Evolutionary conservation across 768 basidiomycete genomes (phyloP).

Genomic region (Tephrocybe sp.): DNA sequence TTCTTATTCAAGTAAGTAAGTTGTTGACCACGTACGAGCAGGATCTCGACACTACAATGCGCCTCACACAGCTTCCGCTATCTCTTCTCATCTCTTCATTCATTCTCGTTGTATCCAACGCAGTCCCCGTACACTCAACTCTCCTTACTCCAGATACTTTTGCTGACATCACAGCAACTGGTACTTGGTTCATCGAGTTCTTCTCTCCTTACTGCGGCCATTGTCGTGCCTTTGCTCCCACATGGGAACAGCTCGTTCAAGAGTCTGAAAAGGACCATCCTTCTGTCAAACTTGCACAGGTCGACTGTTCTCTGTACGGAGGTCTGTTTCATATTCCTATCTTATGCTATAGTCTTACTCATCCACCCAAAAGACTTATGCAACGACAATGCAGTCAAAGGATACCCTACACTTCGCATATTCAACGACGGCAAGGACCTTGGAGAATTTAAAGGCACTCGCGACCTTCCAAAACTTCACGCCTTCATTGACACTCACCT

Average conservation of each 20-base stretch:
- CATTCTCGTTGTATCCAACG: conserved; percentile 25
- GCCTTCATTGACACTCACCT: conserved; percentile 50
- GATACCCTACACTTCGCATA: conserved; percentile 76
- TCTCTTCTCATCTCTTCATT: conserved; percentile 29
- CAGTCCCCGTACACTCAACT: conserved; percentile 31
- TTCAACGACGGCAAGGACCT: conserved; percentile 64
- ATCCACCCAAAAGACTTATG: conserved; percentile 64
- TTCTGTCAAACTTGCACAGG: conserved; percentile 70
- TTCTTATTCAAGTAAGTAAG: conserved; percentile 6
- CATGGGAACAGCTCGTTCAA: conserved; percentile 69
- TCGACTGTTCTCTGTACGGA: conserved; percentile 76
- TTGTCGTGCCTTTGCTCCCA: conserved; percentile 76
- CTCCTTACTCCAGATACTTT: conserved; percentile 63
- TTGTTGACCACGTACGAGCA: conserved; percentile 10
- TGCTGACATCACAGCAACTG: conserved; percentile 43
- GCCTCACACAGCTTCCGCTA: conserved; percentile 20
- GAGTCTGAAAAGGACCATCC: conserved; percentile 46
- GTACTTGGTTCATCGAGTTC: conserved; percentile 84
- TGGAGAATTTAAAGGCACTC: conserved; percentile 50
- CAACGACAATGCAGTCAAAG: conserved; percentile 57
- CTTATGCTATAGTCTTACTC: neutral
- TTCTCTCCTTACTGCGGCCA: conserved; percentile 86
- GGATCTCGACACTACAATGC: conserved; percentile 15
- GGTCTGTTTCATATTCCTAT: conserved; percentile 41
- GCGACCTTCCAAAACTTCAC: conserved; percentile 53